Conservation (phyloP, 2,329 filamentous ascomycete species). For the Aspergillus ochraceoroseus region DNA sequence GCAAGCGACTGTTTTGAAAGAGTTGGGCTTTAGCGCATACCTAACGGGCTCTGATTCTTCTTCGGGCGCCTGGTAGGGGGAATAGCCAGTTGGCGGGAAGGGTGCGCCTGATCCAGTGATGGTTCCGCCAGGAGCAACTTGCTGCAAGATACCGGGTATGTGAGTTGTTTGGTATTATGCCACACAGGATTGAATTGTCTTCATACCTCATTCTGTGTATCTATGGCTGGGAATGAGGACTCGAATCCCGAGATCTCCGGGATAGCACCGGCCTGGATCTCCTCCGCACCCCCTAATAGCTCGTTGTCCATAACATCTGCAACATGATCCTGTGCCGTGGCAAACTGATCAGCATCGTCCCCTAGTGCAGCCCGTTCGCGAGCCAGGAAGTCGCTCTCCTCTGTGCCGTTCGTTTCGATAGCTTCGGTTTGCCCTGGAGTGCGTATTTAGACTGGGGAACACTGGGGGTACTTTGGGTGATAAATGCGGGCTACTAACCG, state of each 20-base stretch:
- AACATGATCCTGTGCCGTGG: constrained; percentile 62
- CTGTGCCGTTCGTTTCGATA: constrained; percentile 43
- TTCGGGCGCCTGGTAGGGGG: constrained; percentile 57
- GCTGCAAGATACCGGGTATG: constrained; percentile 43
- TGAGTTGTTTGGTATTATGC: not conserved
- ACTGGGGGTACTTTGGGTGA: constrained; percentile 13
- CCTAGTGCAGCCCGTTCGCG: constrained; percentile 87
- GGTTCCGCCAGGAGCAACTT: constrained; percentile 67
- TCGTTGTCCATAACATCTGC: constrained; percentile 62
- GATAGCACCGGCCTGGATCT: constrained; percentile 18
- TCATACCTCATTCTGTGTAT: constrained; percentile 64
- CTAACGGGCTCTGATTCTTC: constrained; percentile 83
- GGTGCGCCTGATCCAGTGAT: constrained; percentile 68
- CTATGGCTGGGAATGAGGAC: constrained; percentile 83
- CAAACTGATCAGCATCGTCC: constrained; percentile 88
- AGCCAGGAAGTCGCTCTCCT: constrained; percentile 78
- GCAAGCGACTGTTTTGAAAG: not conserved
- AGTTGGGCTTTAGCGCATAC: constrained; percentile 28
- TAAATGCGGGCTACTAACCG: constrained; percentile 39
- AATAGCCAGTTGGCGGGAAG: constrained; percentile 51
- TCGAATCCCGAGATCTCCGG: constrained; percentile 63
- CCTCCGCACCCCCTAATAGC: constrained; percentile 60
- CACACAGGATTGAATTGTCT: not conserved
- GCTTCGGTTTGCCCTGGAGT: constrained; percentile 35
- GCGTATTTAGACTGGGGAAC: constrained; percentile 25